Evolutionary conservation across 2,329 filamentous ascomycete species (phyloP).

Genomic region (Sarocladium oryzae): DNA sequence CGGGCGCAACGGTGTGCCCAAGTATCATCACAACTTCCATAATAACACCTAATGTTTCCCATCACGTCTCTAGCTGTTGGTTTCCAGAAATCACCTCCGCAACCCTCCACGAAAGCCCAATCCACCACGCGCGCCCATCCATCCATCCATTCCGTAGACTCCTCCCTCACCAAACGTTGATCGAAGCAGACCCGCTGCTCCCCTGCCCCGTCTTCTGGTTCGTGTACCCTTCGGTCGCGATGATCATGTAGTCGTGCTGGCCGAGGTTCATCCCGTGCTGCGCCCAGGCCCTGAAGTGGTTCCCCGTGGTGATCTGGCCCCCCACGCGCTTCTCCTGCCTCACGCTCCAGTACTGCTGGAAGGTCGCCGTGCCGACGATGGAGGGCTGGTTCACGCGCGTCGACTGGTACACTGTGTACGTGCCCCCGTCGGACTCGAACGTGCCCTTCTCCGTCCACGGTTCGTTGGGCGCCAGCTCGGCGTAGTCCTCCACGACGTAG

Average conservation of each 20-base stretch:
- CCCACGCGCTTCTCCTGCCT: conserved; percentile 38
- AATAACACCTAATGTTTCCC: no score
- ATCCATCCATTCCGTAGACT: no score
- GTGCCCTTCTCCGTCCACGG: conserved; percentile 25
- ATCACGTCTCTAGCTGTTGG: no score
- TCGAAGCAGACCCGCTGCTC: conserved; percentile 32
- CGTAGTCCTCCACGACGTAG: conserved; percentile 36
- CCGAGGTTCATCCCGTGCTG: conserved; percentile 38
- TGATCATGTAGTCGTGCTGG: conserved; percentile 45
- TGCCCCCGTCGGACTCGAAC: conserved; percentile 26
- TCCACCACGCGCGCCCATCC: no score
- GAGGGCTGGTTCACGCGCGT: conserved; percentile 33
- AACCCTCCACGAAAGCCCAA: no score
- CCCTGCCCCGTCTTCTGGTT: conserved; percentile 34
- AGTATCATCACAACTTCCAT: no score
- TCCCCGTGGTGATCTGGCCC: conserved; percentile 41
- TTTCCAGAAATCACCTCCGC: no score
- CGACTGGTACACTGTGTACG: conserved; percentile 29
- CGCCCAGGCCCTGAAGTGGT: conserved; percentile 48
- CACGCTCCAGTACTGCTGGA: conserved; percentile 46
- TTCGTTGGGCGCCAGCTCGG: conserved; percentile 33
- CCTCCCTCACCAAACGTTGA: neutral
- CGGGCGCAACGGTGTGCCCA: no score
- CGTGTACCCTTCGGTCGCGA: conserved; percentile 46
- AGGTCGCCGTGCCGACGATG: conserved; percentile 41